phyloP scores from a whole-genome alignment of 768 basidiomycete genomes.

The Suillus americanus region DNA sequence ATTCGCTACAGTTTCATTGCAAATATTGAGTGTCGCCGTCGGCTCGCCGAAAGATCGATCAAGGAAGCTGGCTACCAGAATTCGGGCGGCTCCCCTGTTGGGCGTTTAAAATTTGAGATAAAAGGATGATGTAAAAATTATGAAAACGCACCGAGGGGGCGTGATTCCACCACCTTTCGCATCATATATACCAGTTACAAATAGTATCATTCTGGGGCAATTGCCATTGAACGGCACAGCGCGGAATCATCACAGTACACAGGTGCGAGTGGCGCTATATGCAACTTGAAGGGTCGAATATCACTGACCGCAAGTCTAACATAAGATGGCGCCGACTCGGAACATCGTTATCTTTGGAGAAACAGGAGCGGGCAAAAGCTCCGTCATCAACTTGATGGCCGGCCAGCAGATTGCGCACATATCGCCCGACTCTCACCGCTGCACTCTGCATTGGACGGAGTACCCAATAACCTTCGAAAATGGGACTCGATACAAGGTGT shows the following conservation, averaged over 20 bases:
- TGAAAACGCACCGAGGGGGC: background rate
- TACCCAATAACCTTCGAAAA: constrained; percentile 26
- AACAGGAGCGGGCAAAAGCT: constrained; percentile 38
- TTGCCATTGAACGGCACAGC: background rate
- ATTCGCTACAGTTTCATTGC: background rate
- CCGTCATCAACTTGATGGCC: constrained; percentile 34
- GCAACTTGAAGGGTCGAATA: background rate
- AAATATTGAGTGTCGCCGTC: background rate
- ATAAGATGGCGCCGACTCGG: background rate
- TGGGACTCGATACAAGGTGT: constrained; percentile 24
- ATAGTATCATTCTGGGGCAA: background rate
- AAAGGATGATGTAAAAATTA: background rate
- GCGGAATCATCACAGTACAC: background rate
- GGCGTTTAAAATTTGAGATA: background rate
- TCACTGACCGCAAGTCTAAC: background rate
- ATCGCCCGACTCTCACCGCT: constrained; percentile 32
- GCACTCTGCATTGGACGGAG: constrained; percentile 34
- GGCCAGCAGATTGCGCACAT: constrained; percentile 22
- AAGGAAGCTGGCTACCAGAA: background rate
- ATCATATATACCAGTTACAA: background rate
- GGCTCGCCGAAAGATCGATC: background rate
- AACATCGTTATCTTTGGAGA: constrained; percentile 48
- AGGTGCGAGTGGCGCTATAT: background rate
- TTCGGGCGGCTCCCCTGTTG: background rate
- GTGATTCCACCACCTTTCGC: background rate